Conservation (phyloP, 345 rosid genomes). For the Moringa oleifera region DNA sequence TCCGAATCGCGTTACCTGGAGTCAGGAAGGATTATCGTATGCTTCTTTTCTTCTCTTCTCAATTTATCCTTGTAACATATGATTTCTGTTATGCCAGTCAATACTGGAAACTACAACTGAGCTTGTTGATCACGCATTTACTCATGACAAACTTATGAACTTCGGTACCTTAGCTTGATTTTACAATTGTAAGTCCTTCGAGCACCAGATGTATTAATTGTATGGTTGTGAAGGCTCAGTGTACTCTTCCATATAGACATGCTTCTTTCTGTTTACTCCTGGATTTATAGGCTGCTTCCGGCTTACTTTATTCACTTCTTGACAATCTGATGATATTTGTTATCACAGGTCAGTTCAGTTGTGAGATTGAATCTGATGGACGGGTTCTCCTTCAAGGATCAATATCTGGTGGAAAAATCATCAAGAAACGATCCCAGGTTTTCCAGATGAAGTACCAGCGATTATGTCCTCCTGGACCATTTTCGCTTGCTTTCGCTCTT, state of each 20-base stretch:
- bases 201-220: too few relatives aligned
- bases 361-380: conserved; percentile 54
- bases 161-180: not conserved
- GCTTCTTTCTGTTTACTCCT: too few relatives aligned
- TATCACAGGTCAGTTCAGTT: conserved; percentile 49
- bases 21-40: conserved; percentile 39
- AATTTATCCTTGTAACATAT: not conserved
- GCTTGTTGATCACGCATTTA: not conserved
- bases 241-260: too few relatives aligned
- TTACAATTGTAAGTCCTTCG: not conserved
- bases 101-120: not conserved
- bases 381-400: conserved; percentile 48
- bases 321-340: conserved; percentile 4
- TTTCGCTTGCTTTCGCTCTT: conserved; percentile 48
- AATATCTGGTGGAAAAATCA: conserved; percentile 25
- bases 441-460: conserved; percentile 39
- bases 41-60: conserved; percentile 4
- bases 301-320: not conserved
- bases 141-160: not conserved
- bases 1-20: conserved; percentile 70
- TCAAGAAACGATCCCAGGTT: conserved; percentile 35
- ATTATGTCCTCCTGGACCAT: conserved; percentile 46
- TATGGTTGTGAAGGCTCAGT: too few relatives aligned
- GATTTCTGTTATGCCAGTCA: not conserved
- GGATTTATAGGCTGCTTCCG: not conserved